Evolutionary conservation across 2,329 filamentous ascomycete genomes (phyloP), one percentile per base, ranked within the genome.

Genomic region (Cercospora sp.): DNA sequence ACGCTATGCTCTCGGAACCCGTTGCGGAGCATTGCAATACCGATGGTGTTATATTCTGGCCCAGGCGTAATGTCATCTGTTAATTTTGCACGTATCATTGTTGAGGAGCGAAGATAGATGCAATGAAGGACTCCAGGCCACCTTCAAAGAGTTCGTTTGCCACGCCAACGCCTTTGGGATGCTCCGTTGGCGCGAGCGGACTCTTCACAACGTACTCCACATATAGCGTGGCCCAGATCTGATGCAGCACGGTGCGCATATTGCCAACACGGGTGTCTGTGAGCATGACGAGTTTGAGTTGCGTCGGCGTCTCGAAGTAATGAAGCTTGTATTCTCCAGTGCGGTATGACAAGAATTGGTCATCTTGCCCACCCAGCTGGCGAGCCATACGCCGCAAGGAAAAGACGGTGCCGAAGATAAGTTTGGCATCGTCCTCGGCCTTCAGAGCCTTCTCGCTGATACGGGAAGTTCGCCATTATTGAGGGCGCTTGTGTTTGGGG

Each of bases 181-280:
- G 87, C 74, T 89, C 88, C 1, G 83, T 80, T 0, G 88, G 88
- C 40, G 86, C 85, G 21, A 90, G 80, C 3, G 88, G 88, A 69
- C 88, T 89, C 77, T 90, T 90, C 61, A 89, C 87, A 32, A 90
- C 88, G 76, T 95, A 99, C 83, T 99, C 95, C 18, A 99, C 94
- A 83, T 95, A 99, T 26, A 98, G 87, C 79, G 97, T 98, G 67
- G 97, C 96, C 80, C 97, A 99, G 71, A 99, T 97, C 85, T 99
- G 95, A 79, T 99, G 94, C 76, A 99, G 82, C 24, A 97, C 94
- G 75, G 96, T 93, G 55, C 94, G 88, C 88, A 99, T 94, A 81
- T 93, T 97, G 6, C 70, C 71, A 30, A 71, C 64, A 45, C 67
- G 73, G 89, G 91, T 92, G 81, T 98, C 95, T 26, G 95, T 98